These are phyloP conservation scores for Cladorrhinum sp. DNA, from an alignment of 2,329 filamentous ascomycete genomes.

Conservation along the genomic window DNA sequence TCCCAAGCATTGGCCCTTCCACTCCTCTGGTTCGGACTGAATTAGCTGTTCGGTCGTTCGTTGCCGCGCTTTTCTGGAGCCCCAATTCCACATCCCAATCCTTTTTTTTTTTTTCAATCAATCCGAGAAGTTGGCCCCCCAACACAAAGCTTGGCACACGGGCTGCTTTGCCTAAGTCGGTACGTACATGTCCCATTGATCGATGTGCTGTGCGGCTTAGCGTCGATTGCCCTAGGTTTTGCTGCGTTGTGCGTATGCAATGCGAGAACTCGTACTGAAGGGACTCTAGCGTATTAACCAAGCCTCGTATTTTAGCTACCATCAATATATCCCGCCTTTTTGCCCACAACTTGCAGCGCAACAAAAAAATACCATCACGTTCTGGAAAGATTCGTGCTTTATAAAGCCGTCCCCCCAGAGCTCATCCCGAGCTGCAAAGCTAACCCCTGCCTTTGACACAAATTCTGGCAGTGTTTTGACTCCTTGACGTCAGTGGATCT, in stretches of 20 bases:
- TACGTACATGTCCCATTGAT: neutral
- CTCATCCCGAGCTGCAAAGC: neutral
- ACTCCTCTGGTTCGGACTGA: neutral
- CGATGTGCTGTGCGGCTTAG: conserved; percentile 10
- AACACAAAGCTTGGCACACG: conserved; percentile 5
- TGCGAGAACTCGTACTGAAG: conserved; percentile 9
- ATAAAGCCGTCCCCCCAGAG: neutral
- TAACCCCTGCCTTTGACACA: conserved; percentile 1
- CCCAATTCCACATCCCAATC: neutral
- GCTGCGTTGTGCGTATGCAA: conserved; percentile 11
- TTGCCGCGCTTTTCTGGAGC: neutral
- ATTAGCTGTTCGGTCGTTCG: neutral
- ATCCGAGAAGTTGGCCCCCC: neutral
- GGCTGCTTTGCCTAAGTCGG: conserved; percentile 10
- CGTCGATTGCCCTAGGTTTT: conserved; percentile 14
- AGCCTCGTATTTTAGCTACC: conserved; percentile 21
- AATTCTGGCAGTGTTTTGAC: neutral
- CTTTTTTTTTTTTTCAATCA: neutral
- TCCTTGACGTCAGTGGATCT: conserved; percentile 7
- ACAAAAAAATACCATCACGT: neutral
- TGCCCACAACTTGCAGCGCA: neutral
- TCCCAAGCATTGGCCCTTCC: conserved; percentile 1
- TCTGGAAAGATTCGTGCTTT: neutral
- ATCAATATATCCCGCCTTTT: conserved; percentile 9
- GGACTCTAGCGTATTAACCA: conserved; percentile 8